Conservation (phyloP, 768 basidiomycete genomes). For the Termitomyces sp. region DNA sequence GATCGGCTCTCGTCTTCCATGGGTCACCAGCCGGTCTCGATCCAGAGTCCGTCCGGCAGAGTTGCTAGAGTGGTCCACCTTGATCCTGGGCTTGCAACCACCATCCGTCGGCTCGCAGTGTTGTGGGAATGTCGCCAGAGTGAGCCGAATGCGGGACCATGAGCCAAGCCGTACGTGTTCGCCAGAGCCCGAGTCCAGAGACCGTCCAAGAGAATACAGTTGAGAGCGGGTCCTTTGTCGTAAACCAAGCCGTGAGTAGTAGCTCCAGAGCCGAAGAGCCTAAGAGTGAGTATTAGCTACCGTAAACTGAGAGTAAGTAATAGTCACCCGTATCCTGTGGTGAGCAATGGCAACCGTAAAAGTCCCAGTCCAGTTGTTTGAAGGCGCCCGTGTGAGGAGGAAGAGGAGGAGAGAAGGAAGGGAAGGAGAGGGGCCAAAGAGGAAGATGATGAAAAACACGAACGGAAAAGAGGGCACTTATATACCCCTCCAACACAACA, state of each 20-base stretch:
- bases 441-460: background rate
- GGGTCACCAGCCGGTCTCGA: background rate
- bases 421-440: background rate
- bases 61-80: background rate
- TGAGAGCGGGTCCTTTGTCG: background rate
- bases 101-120: background rate
- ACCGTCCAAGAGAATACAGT: background rate
- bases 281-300: background rate
- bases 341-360: too few relatives aligned
- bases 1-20: background rate
- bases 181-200: background rate
- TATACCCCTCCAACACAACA: background rate
- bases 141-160: too few relatives aligned
- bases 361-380: too few relatives aligned
- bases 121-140: too few relatives aligned
- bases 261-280: background rate
- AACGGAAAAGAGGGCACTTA: background rate
- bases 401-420: background rate
- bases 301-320: background rate
- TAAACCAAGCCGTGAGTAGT: background rate
- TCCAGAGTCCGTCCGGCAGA: background rate
- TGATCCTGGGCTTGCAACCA: background rate
- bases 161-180: too few relatives aligned
- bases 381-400: background rate
- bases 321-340: background rate